Evolutionary conservation across 306 rosid species (phyloP), one percentile per base, ranked within the genome.

Genomic region (Prunus padus): DNA sequence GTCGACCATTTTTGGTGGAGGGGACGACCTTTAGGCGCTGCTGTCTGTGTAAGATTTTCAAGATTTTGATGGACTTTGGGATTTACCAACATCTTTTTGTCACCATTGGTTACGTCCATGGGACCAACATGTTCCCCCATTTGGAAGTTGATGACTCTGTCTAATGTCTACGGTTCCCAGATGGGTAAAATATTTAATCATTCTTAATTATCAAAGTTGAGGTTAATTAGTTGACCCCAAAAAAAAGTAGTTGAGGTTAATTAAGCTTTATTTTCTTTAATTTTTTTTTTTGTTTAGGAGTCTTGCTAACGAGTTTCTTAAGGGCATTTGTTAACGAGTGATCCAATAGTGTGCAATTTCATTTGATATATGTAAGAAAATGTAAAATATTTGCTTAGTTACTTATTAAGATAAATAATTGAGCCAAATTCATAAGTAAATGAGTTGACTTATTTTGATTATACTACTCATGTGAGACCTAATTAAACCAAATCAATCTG

Each of bases 101-200:
- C 63, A 61, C 76, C 59, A 6, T 69, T 69, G 50, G 57, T 46
- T 37, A 15, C 62, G 47, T 64, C 46, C 3, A 8, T 46, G 80
- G 87, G 84, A 19, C 78, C 80, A n/a, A 50, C 66, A 7, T 74
- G 87, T 77, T 64, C 52, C 76, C 85, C 28, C 3, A 4, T 76
- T 28, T 20, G 79, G 73, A 80, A 45, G 56, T 68, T 42, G 57
- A 42, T n/a, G 28, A 15, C 33, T 62, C n/a, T 45, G 68, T 63
- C 60, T 79, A 50, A 33, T 70, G 52, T 74, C 60, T 37, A 6
- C 46, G 80, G 30, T 69, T 69, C 73, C 69, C 31, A 5, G 2
- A 31, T 54, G 23, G 56, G 18, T 22, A 22, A 31, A n/a, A n/a
- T n/a, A n/a, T n/a, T n/a, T 4, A 52, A 45, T 80, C 79, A 76